Evolutionary conservation across 441 rosid species (phyloP).

Genomic region (Breynia disticha): DNA sequence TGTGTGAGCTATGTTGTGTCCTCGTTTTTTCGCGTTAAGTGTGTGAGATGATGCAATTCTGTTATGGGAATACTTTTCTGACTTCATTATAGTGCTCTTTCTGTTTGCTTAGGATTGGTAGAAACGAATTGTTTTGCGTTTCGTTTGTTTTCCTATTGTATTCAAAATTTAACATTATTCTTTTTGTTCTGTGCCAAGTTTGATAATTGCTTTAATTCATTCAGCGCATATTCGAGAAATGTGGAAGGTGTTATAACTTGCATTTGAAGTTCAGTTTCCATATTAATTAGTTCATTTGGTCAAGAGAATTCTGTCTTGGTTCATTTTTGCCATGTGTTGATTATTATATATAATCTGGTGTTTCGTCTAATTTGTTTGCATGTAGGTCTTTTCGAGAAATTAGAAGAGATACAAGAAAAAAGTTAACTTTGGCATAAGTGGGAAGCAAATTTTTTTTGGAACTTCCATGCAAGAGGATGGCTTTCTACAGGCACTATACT

Average conservation of each 20-base stretch:
- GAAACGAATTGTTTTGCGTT: not conserved
- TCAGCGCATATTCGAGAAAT: too few relatives aligned
- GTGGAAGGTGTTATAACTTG: too few relatives aligned
- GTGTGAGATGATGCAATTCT: conserved; percentile 13
- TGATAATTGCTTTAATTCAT: too few relatives aligned
- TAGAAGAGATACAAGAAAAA: conserved; percentile 1
- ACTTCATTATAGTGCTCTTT: conserved; percentile 13
- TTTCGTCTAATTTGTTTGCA: not conserved
- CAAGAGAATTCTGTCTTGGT: not conserved
- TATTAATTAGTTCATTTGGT: too few relatives aligned
- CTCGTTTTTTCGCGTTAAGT: conserved; percentile 4
- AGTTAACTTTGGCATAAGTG: not conserved
- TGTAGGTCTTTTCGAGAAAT: not conserved
- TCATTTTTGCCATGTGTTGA: not conserved
- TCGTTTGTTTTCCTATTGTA: not conserved
- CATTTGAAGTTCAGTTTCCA: too few relatives aligned
- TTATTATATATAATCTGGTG: not conserved
- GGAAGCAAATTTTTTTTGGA: conserved; percentile 5
- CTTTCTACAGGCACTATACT: conserved; percentile 70
- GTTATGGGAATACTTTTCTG: not conserved
- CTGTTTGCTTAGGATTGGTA: not conserved
- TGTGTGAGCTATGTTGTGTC: conserved; percentile 11
- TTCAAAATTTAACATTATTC: not conserved
- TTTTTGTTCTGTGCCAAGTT: too few relatives aligned
- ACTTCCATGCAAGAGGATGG: conserved; percentile 61